Conservation (phyloP, 2,329 filamentous ascomycete species). For the Cladophialophora psammophila region DNA sequence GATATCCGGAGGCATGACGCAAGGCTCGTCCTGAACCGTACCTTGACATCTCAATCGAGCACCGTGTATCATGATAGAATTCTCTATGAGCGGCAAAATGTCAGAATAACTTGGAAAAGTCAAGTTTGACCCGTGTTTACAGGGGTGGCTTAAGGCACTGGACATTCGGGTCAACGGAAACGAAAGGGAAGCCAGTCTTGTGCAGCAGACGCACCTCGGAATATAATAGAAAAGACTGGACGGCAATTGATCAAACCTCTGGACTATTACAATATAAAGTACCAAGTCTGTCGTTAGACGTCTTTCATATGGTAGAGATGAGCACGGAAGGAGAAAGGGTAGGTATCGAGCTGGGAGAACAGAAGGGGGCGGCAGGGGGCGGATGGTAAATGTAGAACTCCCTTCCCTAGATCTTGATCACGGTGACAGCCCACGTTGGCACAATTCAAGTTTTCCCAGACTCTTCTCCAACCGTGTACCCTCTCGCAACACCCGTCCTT, state of each 20-base stretch:
- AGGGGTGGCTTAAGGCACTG: not conserved
- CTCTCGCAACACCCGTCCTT: constrained; percentile 83
- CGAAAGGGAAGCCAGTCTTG: not conserved
- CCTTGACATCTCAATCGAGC: not conserved
- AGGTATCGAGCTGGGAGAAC: too few species aligned
- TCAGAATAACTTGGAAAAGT: not conserved
- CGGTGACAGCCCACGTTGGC: not conserved
- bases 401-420: not conserved
- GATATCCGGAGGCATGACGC: not conserved
- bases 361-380: too few species aligned
- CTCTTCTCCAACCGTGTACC: constrained; percentile 74
- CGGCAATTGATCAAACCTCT: too few species aligned
- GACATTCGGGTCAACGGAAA: not conserved
- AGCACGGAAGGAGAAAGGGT: too few species aligned
- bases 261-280: too few species aligned
- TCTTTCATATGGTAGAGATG: too few species aligned
- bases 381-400: too few species aligned
- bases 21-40: not conserved
- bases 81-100: not conserved
- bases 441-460: constrained; percentile 25
- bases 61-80: not conserved
- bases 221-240: too few species aligned
- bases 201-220: not conserved
- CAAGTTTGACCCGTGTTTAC: not conserved
- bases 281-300: too few species aligned